Evolutionary conservation across 352 stramenopile genomes (phyloP), one percentile per base, ranked within the genome.

Genomic region (Pythium periplocum): DNA sequence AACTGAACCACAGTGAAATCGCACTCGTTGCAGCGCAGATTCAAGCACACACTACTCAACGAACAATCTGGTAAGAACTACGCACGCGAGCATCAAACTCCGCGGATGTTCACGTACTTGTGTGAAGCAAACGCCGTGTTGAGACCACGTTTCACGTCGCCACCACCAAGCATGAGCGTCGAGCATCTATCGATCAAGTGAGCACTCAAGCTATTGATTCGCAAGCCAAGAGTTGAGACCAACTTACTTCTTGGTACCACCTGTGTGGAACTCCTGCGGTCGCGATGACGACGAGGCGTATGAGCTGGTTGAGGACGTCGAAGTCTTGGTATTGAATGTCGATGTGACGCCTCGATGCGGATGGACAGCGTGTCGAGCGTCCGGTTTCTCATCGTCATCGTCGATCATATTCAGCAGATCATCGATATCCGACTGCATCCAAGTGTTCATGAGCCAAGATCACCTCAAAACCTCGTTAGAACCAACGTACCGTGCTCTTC

Each of bases 1-100:
- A 93, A 90, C 53, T 90, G 80, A 34, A 91, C 76, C 36, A 90
- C 78, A 1, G 67, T 82, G 51, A 93, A 93, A 64, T 91, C 80
- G 47, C 80, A 91, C 4, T 91, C 76, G 55, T 90, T 91, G 72
- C 83, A 91, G 55, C 79, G 73, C 42, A 93, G 59, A 53, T 89
- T 90, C 32, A 66, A 71, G 48, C 83, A 93, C 32, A 76, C 62
- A 7, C 69, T 90, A 52, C 33, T 42, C 38, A 42, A 42, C 38
- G 12, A 12, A 12, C 38, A 12, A 12, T 42, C 38, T 12, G 12
- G 7, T 31, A 6, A 37, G 32, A 58, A 42, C 36, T 36, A 52
- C 30, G 46, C 26, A 35, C 46, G 6, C 10, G 53, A 45, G 30
- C 34, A 11, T 48, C 32, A 26, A 26, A 26, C 17, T 26, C 17